Base-by-base conservation (phyloP, 345 rosid genomes). In the Barbarea vulgaris region DNA sequence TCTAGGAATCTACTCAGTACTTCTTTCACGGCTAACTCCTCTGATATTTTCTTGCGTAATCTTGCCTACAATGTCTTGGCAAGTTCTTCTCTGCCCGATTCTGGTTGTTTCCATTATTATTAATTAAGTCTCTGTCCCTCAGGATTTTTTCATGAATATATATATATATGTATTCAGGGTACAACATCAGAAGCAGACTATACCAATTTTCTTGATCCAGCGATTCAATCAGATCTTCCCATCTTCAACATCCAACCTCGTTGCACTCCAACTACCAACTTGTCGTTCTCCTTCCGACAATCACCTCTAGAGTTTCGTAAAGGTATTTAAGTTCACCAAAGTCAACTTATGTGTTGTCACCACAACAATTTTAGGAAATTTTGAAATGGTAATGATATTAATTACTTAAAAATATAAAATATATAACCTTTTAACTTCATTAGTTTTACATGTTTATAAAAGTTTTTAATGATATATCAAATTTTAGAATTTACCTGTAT, bases 131-230 rank as follows among this genome's bases (percentile, higher is more conserved):
- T n/a, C n/a, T n/a, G n/a, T n/a, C n/a, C n/a, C n/a, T n/a, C n/a
- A 31, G 41, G 24, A 34, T n/a, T 19, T 58, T 34, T 19, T 63
- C 51, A 76, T 69, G 47, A 11, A 6, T 15, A 42, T 57, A 2
- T 57, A 56, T 30, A 47, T 36, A 5, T 3, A 12, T 13, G 6
- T 7, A 73, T 79, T 47, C 91, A 93, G 97, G 95, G 97, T 46
- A 67, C 98, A 81, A 47, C 79, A 37, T 72, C 85, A 25, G 48
- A 57, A 76, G 55, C 88, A 37, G 18, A 22, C 22, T 13, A 6
- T 24, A 30, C 55, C 71, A 81, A 85, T 66, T 84, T 21, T 69
- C 70, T 80, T 51, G 98, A 93, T 24, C 84, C 91, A 62, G 90
- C 87, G 59, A 68, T 90, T 55, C 6, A 41, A 52, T 77, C 85